phyloP scores from a whole-genome alignment of 2,329 filamentous ascomycete species.

The Purpureocillium takamizusanense region DNA sequence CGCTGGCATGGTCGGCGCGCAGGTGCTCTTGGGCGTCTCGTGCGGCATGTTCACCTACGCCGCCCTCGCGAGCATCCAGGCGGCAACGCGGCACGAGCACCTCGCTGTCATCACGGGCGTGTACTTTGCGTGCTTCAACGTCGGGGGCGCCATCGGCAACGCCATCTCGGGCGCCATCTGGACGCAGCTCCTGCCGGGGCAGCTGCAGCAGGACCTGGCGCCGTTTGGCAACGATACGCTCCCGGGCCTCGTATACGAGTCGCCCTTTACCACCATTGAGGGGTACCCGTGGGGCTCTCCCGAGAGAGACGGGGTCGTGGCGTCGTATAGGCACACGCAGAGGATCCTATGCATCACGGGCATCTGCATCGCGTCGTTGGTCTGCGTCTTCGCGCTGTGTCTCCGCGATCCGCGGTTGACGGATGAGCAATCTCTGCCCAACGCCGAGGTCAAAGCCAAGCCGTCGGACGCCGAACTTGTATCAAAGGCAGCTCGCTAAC shows the following conservation, averaged over 20 bases:
- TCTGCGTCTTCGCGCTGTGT: neutral
- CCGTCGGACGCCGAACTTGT: no score
- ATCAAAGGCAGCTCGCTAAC: no score
- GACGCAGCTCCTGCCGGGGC: constrained; percentile 44
- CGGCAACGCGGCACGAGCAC: constrained; percentile 35
- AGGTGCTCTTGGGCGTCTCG: constrained; percentile 53
- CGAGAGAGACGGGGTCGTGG: neutral
- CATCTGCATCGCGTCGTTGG: neutral
- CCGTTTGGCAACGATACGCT: constrained; percentile 26
- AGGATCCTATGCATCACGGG: no score
- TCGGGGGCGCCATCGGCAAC: constrained; percentile 52
- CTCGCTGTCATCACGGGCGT: constrained; percentile 56
- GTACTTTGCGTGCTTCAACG: constrained; percentile 54
- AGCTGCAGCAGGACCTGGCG: constrained; percentile 29
- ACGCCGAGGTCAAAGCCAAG: neutral
- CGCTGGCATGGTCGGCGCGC: constrained; percentile 51
- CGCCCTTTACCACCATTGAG: constrained; percentile 24
- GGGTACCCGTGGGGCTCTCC: constrained; percentile 18
- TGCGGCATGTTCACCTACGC: constrained; percentile 53
- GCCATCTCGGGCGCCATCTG: constrained; percentile 54
- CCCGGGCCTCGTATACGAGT: constrained; percentile 21
- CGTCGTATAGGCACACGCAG: neutral
- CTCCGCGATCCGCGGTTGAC: neutral
- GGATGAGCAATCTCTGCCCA: neutral
- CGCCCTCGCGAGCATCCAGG: constrained; percentile 35